A percentile compares a stretch with the other conserved stretches of the same genome.
phyloP scores from a whole-genome alignment of 2,329 filamentous ascomycete species.

The Aspergillus melleus region DNA sequence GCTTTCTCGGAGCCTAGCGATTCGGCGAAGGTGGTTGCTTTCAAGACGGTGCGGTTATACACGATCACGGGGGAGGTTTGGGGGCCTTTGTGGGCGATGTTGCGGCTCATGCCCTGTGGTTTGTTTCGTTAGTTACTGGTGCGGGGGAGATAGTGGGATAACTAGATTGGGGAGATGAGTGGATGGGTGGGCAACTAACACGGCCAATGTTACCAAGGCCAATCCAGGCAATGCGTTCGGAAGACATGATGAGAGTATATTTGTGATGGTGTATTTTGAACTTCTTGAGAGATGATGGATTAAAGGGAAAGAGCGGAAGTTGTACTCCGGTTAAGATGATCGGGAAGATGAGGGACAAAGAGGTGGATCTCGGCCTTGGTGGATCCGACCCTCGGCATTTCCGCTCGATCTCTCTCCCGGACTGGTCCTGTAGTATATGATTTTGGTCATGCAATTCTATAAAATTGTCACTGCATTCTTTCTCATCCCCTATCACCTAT shows the following conservation, averaged over 20 bases:
- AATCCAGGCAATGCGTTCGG: slow-evolving; percentile 67
- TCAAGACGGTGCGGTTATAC: slow-evolving; percentile 74
- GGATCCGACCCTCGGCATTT: too few species aligned
- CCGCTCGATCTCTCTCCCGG: too few species aligned
- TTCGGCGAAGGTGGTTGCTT: slow-evolving; percentile 63
- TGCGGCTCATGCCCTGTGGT: slow-evolving; percentile 75
- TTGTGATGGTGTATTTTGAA: too few species aligned
- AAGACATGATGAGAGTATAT: slow-evolving; percentile 21
- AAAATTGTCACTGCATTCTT: too few species aligned
- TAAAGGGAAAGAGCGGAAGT: too few species aligned
- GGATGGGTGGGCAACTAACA: slow-evolving; percentile 48
- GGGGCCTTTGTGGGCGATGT: slow-evolving; percentile 74
- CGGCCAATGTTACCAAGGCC: slow-evolving; percentile 87
- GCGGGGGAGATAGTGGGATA: not conserved
- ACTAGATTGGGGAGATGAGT: not conserved
- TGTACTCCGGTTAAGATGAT: too few species aligned
- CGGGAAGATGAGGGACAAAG: too few species aligned
- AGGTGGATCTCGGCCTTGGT: too few species aligned
- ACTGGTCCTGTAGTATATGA: too few species aligned
- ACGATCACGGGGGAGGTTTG: slow-evolving; percentile 71
- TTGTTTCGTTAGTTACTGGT: slow-evolving; percentile 7
- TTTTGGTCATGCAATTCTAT: too few species aligned
- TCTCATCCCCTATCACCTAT: too few species aligned
- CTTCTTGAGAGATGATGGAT: too few species aligned
- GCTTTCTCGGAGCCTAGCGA: slow-evolving; percentile 63